These are phyloP conservation scores for Infundibulicybe gibba DNA, from an alignment of 768 basidiomycete genomes.

Conservation along the genomic window DNA sequence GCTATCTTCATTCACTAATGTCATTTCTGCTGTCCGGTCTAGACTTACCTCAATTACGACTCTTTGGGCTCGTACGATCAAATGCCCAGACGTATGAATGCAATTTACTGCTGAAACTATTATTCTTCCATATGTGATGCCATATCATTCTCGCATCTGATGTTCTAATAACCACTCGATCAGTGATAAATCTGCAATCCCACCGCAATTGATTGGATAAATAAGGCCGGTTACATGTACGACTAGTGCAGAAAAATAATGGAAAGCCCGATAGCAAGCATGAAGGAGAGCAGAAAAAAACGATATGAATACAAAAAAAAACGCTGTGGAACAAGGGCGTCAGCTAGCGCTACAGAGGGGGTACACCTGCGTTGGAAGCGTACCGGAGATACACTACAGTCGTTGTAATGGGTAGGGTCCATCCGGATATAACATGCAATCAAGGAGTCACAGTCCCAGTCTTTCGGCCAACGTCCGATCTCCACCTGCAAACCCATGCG, in stretches of 20 bases:
- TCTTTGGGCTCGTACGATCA: no score
- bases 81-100: no score
- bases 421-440: constrained; percentile 5
- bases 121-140: no score
- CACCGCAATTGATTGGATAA: no score
- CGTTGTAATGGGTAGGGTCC: constrained; percentile 12
- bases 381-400: constrained; percentile 25
- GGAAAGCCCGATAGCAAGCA: neutral
- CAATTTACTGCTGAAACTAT: no score
- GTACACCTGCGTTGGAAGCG: constrained; percentile 4
- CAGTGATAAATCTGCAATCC: no score
- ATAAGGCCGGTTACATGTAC: no score
- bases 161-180: no score
- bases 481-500: constrained; percentile 32
- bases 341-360: constrained; percentile 22
- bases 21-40: no score
- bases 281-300: constrained; percentile 6
- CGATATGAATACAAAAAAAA: constrained; percentile 23
- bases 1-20: no score
- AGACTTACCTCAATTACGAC: no score
- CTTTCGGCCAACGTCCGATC: constrained; percentile 86
- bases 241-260: neutral
- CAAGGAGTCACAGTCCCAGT: constrained; percentile 60
- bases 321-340: constrained; percentile 7
- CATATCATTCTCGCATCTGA: no score